phyloP scores from a whole-genome alignment of 2,329 filamentous ascomycete species.

The Penicillium corylophilum region DNA sequence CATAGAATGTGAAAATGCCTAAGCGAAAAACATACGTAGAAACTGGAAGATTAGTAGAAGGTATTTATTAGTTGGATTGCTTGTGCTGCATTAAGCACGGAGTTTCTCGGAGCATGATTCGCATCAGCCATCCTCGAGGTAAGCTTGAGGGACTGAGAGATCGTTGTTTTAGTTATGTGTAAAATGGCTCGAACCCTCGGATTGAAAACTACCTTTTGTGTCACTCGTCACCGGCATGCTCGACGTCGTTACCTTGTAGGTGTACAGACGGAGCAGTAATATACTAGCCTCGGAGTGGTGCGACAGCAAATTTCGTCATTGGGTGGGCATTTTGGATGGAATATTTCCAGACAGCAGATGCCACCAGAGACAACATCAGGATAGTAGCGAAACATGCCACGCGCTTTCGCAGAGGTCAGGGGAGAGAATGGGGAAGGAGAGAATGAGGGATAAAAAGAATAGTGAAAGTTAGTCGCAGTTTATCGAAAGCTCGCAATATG shows the following conservation, averaged over 20 bases:
- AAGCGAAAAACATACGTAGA: not conserved
- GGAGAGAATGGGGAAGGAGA: too few relatives aligned
- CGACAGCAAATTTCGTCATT: constrained; percentile 32
- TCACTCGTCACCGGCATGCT: constrained; percentile 42
- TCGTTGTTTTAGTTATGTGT: not conserved
- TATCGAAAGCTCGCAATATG: constrained; percentile 3
- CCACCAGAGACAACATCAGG: not conserved
- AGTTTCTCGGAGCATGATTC: not conserved
- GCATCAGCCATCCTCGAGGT: too few relatives aligned
- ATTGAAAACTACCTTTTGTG: constrained; percentile 46
- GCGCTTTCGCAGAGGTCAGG: not conserved
- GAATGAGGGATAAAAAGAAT: not conserved
- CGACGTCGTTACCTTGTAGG: constrained; percentile 33
- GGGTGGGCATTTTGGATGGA: constrained; percentile 4
- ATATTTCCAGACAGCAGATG: not conserved
- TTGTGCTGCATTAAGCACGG: not conserved
- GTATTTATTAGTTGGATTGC: not conserved
- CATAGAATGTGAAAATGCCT: not conserved
- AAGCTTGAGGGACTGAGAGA: not conserved
- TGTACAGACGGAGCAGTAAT: constrained; percentile 32
- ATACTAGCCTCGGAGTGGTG: constrained; percentile 29
- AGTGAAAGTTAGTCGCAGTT: not conserved
- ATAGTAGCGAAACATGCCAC: not conserved
- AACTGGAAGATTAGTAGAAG: not conserved
- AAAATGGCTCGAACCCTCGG: constrained; percentile 15